These are phyloP conservation scores for Cyberlindnera nakhonratchasimensis DNA, from an alignment of 805 yeast genomes.

Conservation along the genomic window DNA sequence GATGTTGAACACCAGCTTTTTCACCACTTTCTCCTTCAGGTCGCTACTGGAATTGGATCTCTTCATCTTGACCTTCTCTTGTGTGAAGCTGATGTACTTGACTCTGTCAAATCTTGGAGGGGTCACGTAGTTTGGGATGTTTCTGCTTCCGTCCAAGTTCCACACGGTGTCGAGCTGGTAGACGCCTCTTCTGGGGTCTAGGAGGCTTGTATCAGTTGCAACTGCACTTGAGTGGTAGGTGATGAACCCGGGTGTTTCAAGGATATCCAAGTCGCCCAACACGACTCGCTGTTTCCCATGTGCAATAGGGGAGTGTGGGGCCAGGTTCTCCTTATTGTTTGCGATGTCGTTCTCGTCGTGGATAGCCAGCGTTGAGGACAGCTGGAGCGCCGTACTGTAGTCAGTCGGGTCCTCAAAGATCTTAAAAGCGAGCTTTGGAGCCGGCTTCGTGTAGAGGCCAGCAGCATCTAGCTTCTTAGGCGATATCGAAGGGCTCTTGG, in stretches of 20 bases:
- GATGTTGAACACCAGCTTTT: constrained; percentile 26
- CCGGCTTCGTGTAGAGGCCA: background rate
- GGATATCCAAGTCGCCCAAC: constrained; percentile 19
- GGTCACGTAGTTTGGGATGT: constrained; percentile 25
- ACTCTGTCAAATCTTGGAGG: constrained; percentile 26
- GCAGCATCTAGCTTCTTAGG: constrained; percentile 1
- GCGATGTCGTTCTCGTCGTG: constrained; percentile 21
- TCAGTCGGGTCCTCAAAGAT: constrained; percentile 26
- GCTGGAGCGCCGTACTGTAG: constrained; percentile 19
- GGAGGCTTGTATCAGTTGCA: background rate
- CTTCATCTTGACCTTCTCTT: constrained; percentile 16
- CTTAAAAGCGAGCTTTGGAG: constrained; percentile 22
- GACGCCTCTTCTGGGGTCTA: constrained; percentile 8
- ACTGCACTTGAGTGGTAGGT: constrained; percentile 13
- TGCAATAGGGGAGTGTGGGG: constrained; percentile 2
- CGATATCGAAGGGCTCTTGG: constrained; percentile 13
- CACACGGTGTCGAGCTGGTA: constrained; percentile 19
- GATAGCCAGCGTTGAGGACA: constrained; percentile 13
- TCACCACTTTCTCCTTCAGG: constrained; percentile 24
- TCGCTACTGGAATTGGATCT: constrained; percentile 24
- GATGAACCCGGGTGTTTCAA: constrained; percentile 19
- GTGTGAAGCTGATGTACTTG: constrained; percentile 21
- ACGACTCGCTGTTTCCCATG: constrained; percentile 2
- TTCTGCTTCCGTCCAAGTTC: constrained; percentile 12
- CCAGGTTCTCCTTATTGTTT: constrained; percentile 21